phyloP scores from a whole-genome alignment of 176 grass and related monocot genomes.

The Juncus effusus region DNA sequence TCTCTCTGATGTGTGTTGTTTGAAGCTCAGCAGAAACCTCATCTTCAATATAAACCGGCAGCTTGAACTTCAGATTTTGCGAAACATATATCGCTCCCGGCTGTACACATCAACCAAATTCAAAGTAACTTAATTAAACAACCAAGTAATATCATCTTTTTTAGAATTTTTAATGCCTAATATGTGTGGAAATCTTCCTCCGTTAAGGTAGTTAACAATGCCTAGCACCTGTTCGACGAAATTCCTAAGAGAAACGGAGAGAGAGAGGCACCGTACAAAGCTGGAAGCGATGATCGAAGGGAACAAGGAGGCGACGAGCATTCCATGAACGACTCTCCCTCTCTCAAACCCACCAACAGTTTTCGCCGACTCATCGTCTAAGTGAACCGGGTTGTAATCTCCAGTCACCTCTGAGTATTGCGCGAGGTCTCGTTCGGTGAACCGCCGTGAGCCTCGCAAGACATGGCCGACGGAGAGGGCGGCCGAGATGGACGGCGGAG shows the following conservation, averaged over 20 bases:
- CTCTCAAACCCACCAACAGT: constrained; percentile 36
- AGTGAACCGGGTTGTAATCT: constrained; percentile 64
- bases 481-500: neutral
- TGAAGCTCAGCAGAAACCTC: constrained; percentile 46
- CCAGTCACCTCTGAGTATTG: constrained; percentile 45
- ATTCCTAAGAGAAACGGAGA: constrained; percentile 13
- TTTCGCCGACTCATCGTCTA: constrained; percentile 39
- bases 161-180: too few relatives aligned
- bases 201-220: neutral
- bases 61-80: constrained; percentile 48
- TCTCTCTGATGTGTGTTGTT: constrained; percentile 35
- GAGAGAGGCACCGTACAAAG: constrained; percentile 28
- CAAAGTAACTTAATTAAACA: too few relatives aligned
- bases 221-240: constrained; percentile 32
- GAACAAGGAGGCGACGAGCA: constrained; percentile 71
- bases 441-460: constrained; percentile 34
- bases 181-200: too few relatives aligned
- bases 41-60: constrained; percentile 51
- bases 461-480: constrained; percentile 31
- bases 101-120: constrained; percentile 16
- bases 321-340: constrained; percentile 70
- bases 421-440: constrained; percentile 51
- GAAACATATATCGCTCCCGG: constrained; percentile 53
- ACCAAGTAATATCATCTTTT: too few relatives aligned
- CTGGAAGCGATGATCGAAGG: constrained; percentile 51